A percentile compares a stretch with the other conserved stretches of the same genome.
These are phyloP conservation scores for Moesziomyces sp. DNA, from an alignment of 1,284 basidiomycete genomes.

Conservation along the genomic window DNA sequence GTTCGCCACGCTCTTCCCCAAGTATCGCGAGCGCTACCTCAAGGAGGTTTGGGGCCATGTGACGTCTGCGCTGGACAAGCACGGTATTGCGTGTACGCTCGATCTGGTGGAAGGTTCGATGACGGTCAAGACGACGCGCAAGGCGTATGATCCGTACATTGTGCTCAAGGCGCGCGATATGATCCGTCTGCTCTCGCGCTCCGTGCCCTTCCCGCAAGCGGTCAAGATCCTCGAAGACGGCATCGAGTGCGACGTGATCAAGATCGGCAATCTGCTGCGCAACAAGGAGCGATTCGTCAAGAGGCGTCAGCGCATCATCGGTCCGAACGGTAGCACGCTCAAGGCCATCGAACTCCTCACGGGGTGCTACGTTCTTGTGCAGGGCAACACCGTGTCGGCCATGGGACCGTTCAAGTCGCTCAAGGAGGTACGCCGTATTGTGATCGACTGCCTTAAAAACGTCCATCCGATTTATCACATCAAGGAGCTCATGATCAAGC, in stretches of 20 bases:
- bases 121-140: constrained; percentile 95
- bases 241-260: constrained; percentile 95
- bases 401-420: constrained; percentile 96
- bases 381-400: constrained; percentile 96
- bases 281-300: constrained; percentile 99
- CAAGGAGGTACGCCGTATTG: constrained; percentile 93
- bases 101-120: constrained; percentile 97
- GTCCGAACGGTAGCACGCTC: constrained; percentile 93
- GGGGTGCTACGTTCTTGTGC: constrained; percentile 95
- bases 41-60: constrained; percentile 93
- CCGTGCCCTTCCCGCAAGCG: constrained; percentile 83
- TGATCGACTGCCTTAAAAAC: constrained; percentile 99
- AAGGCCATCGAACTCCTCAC: constrained; percentile 99
- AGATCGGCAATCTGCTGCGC: constrained; percentile 91
- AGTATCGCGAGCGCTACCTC: constrained; percentile 96
- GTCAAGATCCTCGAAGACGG: constrained; percentile 90
- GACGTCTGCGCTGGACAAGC: constrained; percentile 83
- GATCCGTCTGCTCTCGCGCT: constrained; percentile 92
- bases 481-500: constrained; percentile 98
- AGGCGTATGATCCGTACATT: constrained; percentile 96
- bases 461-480: constrained; percentile 99
- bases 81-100: constrained; percentile 88
- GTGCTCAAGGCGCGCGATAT: constrained; percentile 95
- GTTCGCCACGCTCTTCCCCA: constrained; percentile 97
- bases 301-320: constrained; percentile 93